These are phyloP conservation scores for Tricladium varicosporioides DNA, from an alignment of 2,329 filamentous ascomycete genomes.

Conservation along the genomic window DNA sequence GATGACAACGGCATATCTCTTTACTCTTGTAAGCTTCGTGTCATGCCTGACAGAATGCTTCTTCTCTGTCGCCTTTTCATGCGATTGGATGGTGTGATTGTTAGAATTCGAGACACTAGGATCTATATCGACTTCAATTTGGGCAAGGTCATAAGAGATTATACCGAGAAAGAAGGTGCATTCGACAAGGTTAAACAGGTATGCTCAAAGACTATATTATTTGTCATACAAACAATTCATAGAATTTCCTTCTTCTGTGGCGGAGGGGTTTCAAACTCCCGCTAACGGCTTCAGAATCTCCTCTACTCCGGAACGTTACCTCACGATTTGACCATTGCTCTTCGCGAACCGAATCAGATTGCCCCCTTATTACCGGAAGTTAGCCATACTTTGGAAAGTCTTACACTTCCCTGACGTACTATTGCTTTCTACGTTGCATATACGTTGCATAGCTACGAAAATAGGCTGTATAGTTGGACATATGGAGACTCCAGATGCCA, in stretches of 20 bases:
- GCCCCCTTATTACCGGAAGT: slow-evolving; percentile 67
- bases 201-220: slow-evolving; percentile 31
- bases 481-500: neutral
- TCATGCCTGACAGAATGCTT: slow-evolving; percentile 86
- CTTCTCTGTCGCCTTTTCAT: slow-evolving; percentile 87
- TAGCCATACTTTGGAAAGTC: slow-evolving; percentile 61
- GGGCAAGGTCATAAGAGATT: slow-evolving; percentile 81
- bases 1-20: slow-evolving; percentile 96
- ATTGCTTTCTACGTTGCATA: neutral
- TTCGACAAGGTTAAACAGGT: slow-evolving; percentile 77
- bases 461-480: slow-evolving; percentile 1
- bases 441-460: slow-evolving; percentile 1
- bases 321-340: slow-evolving; percentile 71
- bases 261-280: neutral
- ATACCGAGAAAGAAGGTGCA: slow-evolving; percentile 79
- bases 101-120: slow-evolving; percentile 84
- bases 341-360: slow-evolving; percentile 78
- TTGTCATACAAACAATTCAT: neutral
- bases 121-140: slow-evolving; percentile 87
- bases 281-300: slow-evolving; percentile 42
- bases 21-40: slow-evolving; percentile 84
- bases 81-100: slow-evolving; percentile 84
- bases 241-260: neutral
- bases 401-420: slow-evolving; percentile 23
- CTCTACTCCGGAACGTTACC: slow-evolving; percentile 50